Percentiles rank a stretch among this genome's conserved stretches.
These are phyloP conservation scores for Gossypium aridum DNA, from an alignment of 441 rosid species.

Conservation along the genomic window DNA sequence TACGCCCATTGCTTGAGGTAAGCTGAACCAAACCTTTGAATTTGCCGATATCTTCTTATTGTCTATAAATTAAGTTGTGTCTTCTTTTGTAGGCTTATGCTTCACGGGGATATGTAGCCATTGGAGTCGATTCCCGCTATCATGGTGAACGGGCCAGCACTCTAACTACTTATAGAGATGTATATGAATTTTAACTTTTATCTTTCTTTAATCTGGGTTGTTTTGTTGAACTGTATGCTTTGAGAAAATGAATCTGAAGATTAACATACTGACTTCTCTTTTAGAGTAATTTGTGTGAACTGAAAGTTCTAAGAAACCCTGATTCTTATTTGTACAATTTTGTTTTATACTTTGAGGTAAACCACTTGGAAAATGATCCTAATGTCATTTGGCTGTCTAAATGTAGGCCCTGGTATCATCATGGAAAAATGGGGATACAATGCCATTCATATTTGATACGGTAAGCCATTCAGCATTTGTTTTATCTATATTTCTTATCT, in stretches of 20 bases:
- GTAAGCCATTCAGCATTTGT: conserved; percentile 27
- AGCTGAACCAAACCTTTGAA: neutral
- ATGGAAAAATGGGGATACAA: conserved; percentile 77
- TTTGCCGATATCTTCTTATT: neutral
- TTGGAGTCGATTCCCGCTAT: conserved; percentile 81
- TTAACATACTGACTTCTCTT: neutral
- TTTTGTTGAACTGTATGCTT: neutral
- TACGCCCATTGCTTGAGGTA: conserved; percentile 90
- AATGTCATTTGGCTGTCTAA: conserved; percentile 12
- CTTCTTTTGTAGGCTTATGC: conserved; percentile 66
- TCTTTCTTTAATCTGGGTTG: neutral
- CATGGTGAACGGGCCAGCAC: conserved; percentile 78
- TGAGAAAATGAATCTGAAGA: neutral
- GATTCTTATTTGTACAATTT: neutral
- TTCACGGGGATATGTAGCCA: conserved; percentile 76
- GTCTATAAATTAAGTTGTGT: neutral
- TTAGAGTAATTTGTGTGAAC: neutral
- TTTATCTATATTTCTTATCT: neutral
- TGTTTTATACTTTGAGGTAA: neutral
- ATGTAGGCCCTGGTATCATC: conserved; percentile 79
- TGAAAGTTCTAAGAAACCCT: neutral
- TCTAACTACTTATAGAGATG: conserved; percentile 67
- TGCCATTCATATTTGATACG: conserved; percentile 95
- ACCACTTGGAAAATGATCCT: neutral
- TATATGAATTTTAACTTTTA: conserved; percentile 16